Evolutionary conservation across 768 basidiomycete species (phyloP).

Genomic region (Candolleomyces efflorescens): DNA sequence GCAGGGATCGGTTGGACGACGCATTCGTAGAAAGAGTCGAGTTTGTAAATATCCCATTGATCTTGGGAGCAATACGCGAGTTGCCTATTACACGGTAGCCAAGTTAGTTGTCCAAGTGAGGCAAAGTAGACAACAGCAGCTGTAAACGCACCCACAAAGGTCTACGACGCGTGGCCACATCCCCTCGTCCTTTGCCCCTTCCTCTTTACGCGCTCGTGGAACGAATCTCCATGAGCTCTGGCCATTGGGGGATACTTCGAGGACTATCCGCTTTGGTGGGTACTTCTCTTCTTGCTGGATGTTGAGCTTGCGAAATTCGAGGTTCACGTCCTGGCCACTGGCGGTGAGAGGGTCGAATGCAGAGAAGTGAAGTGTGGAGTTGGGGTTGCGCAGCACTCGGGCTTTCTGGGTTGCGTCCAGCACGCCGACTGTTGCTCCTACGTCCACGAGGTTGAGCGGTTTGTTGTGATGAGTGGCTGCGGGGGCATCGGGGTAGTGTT

Average conservation of each 20-base stretch:
- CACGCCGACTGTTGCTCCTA: conserved; percentile 54
- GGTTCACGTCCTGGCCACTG: conserved; percentile 28
- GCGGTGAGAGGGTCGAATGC: conserved; percentile 71
- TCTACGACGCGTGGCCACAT: conserved; percentile 63
- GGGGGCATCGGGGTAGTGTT: background rate
- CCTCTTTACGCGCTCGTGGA: conserved; percentile 57
- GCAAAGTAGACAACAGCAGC: conserved; percentile 1
- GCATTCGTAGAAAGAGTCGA: conserved; percentile 73
- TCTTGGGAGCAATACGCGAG: conserved; percentile 56
- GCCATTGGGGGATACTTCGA: conserved; percentile 59
- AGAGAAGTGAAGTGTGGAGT: conserved; percentile 66
- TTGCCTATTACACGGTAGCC: conserved; percentile 32
- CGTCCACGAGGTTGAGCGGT: conserved; percentile 2
- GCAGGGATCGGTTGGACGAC: conserved; percentile 43
- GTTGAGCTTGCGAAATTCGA: conserved; percentile 37
- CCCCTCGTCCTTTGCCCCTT: conserved; percentile 62
- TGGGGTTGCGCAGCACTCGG: conserved; percentile 56
- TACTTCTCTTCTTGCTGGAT: conserved; percentile 38
- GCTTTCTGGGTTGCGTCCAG: conserved; percentile 59
- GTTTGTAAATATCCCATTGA: conserved; percentile 84
- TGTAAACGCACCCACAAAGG: conserved; percentile 59
- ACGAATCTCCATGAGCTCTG: conserved; percentile 72
- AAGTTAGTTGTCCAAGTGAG: background rate
- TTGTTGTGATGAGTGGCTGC: background rate
- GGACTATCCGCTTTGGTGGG: conserved; percentile 67